Base-by-base conservation (phyloP, 1,139 yeast genomes). In the Debaryomyces fabryi region DNA sequence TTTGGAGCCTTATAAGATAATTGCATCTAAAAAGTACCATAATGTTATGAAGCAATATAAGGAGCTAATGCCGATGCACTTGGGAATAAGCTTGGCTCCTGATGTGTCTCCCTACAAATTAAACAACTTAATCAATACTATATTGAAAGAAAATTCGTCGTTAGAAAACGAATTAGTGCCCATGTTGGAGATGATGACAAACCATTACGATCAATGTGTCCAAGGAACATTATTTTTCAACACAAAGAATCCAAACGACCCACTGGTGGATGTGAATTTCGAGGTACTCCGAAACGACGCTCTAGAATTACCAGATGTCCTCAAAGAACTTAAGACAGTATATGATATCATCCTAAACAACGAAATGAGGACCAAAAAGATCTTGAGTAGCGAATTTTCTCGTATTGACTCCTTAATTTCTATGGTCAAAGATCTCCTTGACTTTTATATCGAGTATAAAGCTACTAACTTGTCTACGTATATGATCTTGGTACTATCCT, bases 191-290 rank as follows among this genome's bases (percentile, higher is more conserved):
- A 83, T 91, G 60, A 69, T 91, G 34, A 86, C 96, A 6, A 81
- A 82, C 47, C 97, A 91, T 65, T 89, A 83, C 56, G 97, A 90
- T 62, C 91, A 88, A 59, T 88, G 96, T 55, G 56, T 68, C 3
- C 72, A 78, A 42, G 85, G 56, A 46, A 63, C 51, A 45, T 63
- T 47, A 56, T 60, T 57, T 10, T 50, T 56, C 39, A 52, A 52
- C 20, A 30, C 40, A 8, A 47, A 46, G 15, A 46, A 38, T 15
- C 27, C 50, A 6, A 33, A 46, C 2, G 53, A 50, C 5, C 7
- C 36, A 7, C 24, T 9, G 15, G 34, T 41, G 8, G 54, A 53
- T 2, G 57, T 62, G 21, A 58, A 69, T 44, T 60, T 74, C 7
- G 65, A 69, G 9, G 81, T 61, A 3, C 60, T 75, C 5, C 59